Conservation (phyloP, 2,329 filamentous ascomycete genomes). For the Monilinia fructigena region DNA sequence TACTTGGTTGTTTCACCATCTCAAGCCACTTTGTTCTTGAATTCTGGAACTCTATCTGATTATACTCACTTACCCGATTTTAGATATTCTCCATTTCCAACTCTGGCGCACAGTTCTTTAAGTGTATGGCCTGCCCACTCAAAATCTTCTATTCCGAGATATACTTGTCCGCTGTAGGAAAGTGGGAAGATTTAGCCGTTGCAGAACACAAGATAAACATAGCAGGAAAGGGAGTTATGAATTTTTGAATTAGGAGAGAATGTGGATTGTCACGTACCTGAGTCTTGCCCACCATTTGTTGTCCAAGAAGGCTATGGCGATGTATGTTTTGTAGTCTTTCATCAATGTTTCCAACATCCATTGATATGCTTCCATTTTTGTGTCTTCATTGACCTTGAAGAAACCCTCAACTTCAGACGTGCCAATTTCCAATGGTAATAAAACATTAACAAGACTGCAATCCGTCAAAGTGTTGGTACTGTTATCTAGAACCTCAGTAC, state of each 20-base stretch:
- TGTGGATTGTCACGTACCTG: slow-evolving; percentile 8
- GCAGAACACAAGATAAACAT: slow-evolving; percentile 9
- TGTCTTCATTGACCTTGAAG: slow-evolving; percentile 35
- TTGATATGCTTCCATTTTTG: slow-evolving; percentile 47
- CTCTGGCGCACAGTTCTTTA: slow-evolving; percentile 51
- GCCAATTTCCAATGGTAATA: slow-evolving; percentile 58
- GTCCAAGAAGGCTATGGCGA: slow-evolving; percentile 61
- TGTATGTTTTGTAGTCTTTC: slow-evolving; percentile 66
- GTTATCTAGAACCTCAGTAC: slow-evolving; percentile 72
- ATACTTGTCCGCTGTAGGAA: slow-evolving; percentile 72
- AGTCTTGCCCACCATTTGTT: slow-evolving; percentile 68
- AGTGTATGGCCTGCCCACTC: slow-evolving; percentile 57
- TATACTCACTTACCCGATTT: not conserved
- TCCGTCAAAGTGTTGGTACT: slow-evolving; percentile 56
- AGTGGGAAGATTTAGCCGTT: not conserved
- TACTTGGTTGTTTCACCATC: slow-evolving; percentile 8
- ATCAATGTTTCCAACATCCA: slow-evolving; percentile 60
- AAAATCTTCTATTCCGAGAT: slow-evolving; percentile 78
- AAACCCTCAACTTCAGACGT: slow-evolving; percentile 34
- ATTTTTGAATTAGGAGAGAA: not conserved
- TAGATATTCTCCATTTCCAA: slow-evolving; percentile 43
- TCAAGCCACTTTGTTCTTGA: not conserved
- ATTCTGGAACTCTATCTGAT: not conserved
- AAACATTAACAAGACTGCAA: slow-evolving; percentile 72
- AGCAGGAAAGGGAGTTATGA: not conserved